Base-by-base conservation (phyloP, 805 yeast genomes). In the Sugiyamaella chiloensis region DNA sequence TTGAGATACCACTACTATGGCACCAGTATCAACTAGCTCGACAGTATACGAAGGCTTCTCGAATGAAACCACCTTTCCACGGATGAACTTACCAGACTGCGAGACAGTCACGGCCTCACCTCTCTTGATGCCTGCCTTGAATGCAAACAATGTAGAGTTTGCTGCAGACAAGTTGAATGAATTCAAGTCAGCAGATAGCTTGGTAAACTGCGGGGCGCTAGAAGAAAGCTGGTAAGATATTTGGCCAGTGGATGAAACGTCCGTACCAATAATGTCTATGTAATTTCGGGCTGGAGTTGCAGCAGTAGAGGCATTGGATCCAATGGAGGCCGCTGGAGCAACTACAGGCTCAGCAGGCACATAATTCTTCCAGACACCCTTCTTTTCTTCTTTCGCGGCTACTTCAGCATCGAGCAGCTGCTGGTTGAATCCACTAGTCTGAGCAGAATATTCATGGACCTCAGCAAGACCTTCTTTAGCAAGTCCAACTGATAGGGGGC, bases 341-440 rank as follows among this genome's bases (percentile, higher is more conserved):
- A 45, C 41, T 9, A n/a, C 21, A 6, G 30, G 66, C 70, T 41
- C 69, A 52, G 64, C 64, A 3, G 75, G 73, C 47, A 73, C 81
- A 59, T 76, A 83, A 54, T 77, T 62, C 24, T 67, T 64, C 96
- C 96, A 88, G 4, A 87, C 40, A 12, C 95, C 95, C 55, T 72
- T 62, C 56, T 73, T 75, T 26, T 63, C 66, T 1, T 58, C 57
- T 60, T 75, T 74, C 1, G 96, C 95, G 7, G 60, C 61, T 24
- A 73, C 79, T 64, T 86, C 85, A 8, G 89, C 87, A 20, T 72
- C 78, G 39, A 69, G 64, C 24, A 87, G 72, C 47, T 77, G 80
- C 26, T 72, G 59, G 40, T 71, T 78, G 55, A 69, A 77, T 32
- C 80, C 76, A 43, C 85, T 79, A 42, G 76, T 76, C 39, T 68